These are phyloP conservation scores for Penicillium turbatum DNA, from an alignment of 495 filamentous ascomycete species.

Conservation along the genomic window DNA sequence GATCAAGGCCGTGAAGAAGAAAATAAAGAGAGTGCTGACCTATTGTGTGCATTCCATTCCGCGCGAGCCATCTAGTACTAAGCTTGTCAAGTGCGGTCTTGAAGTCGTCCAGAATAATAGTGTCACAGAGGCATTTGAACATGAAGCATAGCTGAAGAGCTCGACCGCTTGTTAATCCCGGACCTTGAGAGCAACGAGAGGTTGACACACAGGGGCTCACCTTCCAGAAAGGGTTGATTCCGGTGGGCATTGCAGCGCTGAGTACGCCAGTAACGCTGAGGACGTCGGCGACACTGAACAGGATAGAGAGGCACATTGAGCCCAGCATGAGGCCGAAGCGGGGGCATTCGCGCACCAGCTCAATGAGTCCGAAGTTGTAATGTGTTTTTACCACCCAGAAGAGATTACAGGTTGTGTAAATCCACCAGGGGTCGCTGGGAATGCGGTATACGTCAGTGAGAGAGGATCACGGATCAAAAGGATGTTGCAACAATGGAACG, in stretches of 20 bases:
- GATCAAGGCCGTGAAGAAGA: too few relatives aligned
- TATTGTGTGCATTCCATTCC: too few relatives aligned
- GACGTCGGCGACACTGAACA: conserved; percentile 50
- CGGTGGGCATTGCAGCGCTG: conserved; percentile 23
- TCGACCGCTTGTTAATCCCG: too few relatives aligned
- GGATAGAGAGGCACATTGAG: conserved; percentile 51
- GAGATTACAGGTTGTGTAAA: conserved; percentile 48
- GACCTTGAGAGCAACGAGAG: too few relatives aligned
- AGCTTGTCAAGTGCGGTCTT: conserved; percentile 54
- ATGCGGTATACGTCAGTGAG: background rate
- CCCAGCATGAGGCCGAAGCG: conserved; percentile 54
- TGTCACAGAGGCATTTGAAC: conserved; percentile 58
- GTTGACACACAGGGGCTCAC: too few relatives aligned
- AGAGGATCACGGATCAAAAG: background rate
- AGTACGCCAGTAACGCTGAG: conserved; percentile 32
- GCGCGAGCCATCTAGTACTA: too few relatives aligned
- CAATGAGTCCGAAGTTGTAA: conserved; percentile 47
- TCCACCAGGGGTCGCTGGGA: conserved; percentile 58
- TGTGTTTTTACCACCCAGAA: conserved; percentile 51
- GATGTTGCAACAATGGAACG: too few relatives aligned
- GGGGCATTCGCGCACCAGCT: conserved; percentile 47
- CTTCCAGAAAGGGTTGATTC: conserved; percentile 43
- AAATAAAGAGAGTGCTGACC: too few relatives aligned
- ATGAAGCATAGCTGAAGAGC: conserved; percentile 52
- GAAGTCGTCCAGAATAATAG: conserved; percentile 58